Conservation (phyloP, 2,329 filamentous ascomycete genomes). For the Cryoendolithus antarcticus region DNA sequence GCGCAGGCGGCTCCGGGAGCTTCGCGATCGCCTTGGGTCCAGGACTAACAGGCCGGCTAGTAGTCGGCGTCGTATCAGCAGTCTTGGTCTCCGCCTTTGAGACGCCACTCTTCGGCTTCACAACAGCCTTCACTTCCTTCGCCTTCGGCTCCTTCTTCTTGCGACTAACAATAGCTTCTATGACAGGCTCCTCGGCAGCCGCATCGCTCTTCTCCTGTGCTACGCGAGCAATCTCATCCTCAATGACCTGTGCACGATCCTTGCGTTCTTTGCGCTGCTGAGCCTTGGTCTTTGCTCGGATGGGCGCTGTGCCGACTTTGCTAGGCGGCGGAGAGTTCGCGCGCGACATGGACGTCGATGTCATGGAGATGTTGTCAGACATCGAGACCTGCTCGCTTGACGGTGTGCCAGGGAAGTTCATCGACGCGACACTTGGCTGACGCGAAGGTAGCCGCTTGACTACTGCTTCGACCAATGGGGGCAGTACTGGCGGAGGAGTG, state of each 20-base stretch:
- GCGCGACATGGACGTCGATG: conserved; percentile 60
- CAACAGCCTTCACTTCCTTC: conserved; percentile 19
- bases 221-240: conserved; percentile 30
- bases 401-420: conserved; percentile 58
- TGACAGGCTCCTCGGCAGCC: conserved; percentile 38
- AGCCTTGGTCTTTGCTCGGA: conserved; percentile 62
- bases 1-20: conserved; percentile 8
- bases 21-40: conserved; percentile 9
- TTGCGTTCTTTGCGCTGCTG: conserved; percentile 58
- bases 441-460: conserved; percentile 35
- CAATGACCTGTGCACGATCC: conserved; percentile 33
- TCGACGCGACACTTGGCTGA: conserved; percentile 43
- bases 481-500: conserved; percentile 20
- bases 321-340: conserved; percentile 56
- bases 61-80: conserved; percentile 16
- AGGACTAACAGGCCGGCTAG: conserved; percentile 18
- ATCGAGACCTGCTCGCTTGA: conserved; percentile 58
- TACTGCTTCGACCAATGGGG: conserved; percentile 15
- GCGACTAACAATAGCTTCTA: conserved; percentile 62
- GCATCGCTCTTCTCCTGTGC: conserved; percentile 35
- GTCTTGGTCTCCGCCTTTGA: conserved; percentile 11
- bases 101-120: conserved; percentile 13
- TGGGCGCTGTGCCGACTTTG: conserved; percentile 55
- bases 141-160: conserved; percentile 76
- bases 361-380: conserved; percentile 56